Evolutionary conservation across 805 yeast genomes (phyloP), one percentile per base, ranked within the genome.

Genomic region (Wickerhamomyces subpelliculosus): DNA sequence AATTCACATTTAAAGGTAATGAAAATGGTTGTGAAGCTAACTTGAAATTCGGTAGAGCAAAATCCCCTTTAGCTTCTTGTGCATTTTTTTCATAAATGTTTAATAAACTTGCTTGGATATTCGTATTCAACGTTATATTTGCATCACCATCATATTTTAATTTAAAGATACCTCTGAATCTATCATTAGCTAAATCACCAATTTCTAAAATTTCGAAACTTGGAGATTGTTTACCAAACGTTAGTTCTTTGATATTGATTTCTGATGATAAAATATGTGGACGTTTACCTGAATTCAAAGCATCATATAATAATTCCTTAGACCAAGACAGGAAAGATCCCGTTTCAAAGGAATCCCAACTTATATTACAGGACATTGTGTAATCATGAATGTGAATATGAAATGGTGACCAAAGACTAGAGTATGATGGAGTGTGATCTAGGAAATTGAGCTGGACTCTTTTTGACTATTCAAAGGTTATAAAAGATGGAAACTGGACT

Each of bases 71-170:
- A 18, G 13, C 8, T 14, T 52, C 49, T 14, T 50, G 43, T 37
- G 60, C 29, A 21, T 44, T 46, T 34, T 44, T 44, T 26, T 61
- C 58, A 56, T 83, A 80, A 22, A 84, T 84, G 42, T 80, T 80
- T 38, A 87, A 64, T 7, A 93, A 83, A 58, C 86, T 86, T 1
- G 95, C 95, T 58, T 85, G 88, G 12, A 87, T 86, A 39, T 80
- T 78, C 0, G 94, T 84, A 38, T 78, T 82, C 36, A 85, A 67
- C 1, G 88, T 80, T 38, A 84, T 73, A 38, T 75, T 75, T 16
- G 87, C 85, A 55, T 82, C 86, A 3, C 95, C 95, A 34, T 68
- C 65, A 55, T 85, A 84, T 48, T 74, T 77, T 44, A 84, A 71
- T 50, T 84, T 84, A 66, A 84, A 85, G 17, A 84, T 85, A 2